These are phyloP conservation scores for Dittrichia graveolens DNA, from an alignment of 129 eudicot genomes.

Conservation along the genomic window DNA sequence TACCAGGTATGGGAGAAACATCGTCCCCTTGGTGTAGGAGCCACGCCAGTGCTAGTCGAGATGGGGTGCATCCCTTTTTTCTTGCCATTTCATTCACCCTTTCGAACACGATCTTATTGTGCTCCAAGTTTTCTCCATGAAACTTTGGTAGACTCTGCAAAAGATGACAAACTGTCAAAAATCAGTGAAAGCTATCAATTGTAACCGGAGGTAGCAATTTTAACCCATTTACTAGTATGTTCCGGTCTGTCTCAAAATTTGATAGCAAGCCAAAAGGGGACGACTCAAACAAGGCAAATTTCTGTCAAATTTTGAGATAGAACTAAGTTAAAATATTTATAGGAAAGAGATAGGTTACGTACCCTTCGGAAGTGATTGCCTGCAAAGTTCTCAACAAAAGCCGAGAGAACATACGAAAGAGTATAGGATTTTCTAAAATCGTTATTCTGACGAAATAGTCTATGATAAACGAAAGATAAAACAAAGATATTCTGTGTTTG, in stretches of 20 bases:
- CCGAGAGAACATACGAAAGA: no score
- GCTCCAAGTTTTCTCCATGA: slow-evolving; percentile 50
- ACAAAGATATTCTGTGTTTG: no score
- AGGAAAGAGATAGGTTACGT: slow-evolving; percentile 1
- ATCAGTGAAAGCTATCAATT: neutral
- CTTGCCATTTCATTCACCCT: slow-evolving; percentile 42
- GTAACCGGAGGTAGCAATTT: neutral
- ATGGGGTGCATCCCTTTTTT: slow-evolving; percentile 52
- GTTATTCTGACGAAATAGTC: no score
- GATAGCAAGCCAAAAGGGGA: no score
- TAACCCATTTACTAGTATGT: neutral
- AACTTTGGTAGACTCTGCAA: slow-evolving; percentile 52
- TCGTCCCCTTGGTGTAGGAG: slow-evolving; percentile 56
- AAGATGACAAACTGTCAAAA: neutral
- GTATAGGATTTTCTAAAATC: no score
- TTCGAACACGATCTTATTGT: slow-evolving; percentile 42
- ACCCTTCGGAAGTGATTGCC: slow-evolving; percentile 48
- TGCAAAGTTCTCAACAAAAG: slow-evolving; percentile 45
- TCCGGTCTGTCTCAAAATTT: no score
- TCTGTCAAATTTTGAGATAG: no score
- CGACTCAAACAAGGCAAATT: no score
- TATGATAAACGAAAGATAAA: no score
- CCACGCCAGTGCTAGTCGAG: slow-evolving; percentile 61
- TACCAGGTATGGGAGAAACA: slow-evolving; percentile 60
- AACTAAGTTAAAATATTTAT: neutral